Conservation (phyloP, 805 yeast genomes). For the Candida palmyrensis region DNA sequence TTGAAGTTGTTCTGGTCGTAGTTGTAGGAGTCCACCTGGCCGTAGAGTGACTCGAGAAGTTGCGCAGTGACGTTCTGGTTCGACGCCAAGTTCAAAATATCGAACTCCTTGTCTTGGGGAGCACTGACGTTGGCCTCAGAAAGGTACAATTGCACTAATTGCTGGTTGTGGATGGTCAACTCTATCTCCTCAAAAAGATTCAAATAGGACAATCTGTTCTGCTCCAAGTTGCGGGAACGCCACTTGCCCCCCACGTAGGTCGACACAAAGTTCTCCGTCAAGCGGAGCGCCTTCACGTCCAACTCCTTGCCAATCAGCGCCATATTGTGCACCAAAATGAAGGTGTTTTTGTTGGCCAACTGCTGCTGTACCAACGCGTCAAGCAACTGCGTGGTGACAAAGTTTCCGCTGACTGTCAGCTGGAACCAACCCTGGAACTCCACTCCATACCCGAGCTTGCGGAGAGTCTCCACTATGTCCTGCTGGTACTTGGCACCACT, state of each 20-base stretch:
- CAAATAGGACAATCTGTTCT: conserved; percentile 54
- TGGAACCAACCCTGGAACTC: conserved; percentile 82
- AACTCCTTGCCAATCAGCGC: conserved; percentile 62
- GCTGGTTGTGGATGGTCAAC: conserved; percentile 60
- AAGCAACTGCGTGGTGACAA: conserved; percentile 58
- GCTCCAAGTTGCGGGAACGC: conserved; percentile 58
- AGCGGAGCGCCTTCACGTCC: conserved; percentile 62
- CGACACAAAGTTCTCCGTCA: conserved; percentile 56
- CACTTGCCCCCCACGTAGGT: conserved; percentile 56
- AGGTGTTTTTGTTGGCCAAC: conserved; percentile 47
- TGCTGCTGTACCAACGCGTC: conserved; percentile 69
- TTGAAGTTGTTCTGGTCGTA: conserved; percentile 76
- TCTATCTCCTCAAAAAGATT: conserved; percentile 72
- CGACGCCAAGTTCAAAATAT: conserved; percentile 36
- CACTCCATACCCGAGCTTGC: conserved; percentile 58
- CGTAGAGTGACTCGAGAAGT: conserved; percentile 57
- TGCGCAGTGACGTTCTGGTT: conserved; percentile 41
- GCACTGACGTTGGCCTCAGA: conserved; percentile 16
- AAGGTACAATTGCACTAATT: conserved; percentile 55
- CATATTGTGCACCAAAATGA: conserved; percentile 65
- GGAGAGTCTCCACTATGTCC: conserved; percentile 59
- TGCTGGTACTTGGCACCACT: conserved; percentile 64
- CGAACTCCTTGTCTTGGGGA: conserved; percentile 21
- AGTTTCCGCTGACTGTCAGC: conserved; percentile 63
- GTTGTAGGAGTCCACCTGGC: conserved; percentile 68